Conservation (phyloP, 768 basidiomycete species). For the Flagelloscypha sp. region DNA sequence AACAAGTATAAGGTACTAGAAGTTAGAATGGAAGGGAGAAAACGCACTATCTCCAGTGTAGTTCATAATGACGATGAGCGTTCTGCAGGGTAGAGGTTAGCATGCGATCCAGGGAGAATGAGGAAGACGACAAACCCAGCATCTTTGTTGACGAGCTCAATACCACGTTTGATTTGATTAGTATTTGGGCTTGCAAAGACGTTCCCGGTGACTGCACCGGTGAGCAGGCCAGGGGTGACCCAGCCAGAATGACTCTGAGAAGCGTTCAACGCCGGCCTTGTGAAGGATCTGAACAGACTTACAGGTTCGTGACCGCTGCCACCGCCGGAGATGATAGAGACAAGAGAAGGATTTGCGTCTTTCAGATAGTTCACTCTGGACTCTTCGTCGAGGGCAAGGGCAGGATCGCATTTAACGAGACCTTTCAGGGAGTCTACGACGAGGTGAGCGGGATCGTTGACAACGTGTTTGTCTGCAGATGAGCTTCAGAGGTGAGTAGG, state of each 20-base stretch:
- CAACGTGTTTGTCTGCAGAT: conserved; percentile 67
- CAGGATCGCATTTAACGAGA: conserved; percentile 61
- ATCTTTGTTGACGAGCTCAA: conserved; percentile 67
- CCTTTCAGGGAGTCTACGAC: conserved; percentile 76
- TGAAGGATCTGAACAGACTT: conserved; percentile 5
- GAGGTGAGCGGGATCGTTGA: conserved; percentile 61
- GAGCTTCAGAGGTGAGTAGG: too few species aligned
- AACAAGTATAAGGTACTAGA: too few species aligned
- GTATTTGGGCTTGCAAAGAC: conserved; percentile 89
- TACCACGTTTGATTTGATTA: conserved; percentile 71
- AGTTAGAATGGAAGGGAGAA: too few species aligned
- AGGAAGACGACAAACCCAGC: conserved; percentile 43
- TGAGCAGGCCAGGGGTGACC: conserved; percentile 1
- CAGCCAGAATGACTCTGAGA: not conserved
- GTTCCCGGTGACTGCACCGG: conserved; percentile 78
- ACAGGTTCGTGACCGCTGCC: conserved; percentile 90
- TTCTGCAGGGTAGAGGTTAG: conserved; percentile 35
- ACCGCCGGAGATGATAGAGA: conserved; percentile 75
- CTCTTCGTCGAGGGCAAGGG: conserved; percentile 56
- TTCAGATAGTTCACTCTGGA: conserved; percentile 54
- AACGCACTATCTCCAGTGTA: conserved; percentile 91
- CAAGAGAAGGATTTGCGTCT: conserved; percentile 51
- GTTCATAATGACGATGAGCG: conserved; percentile 79
- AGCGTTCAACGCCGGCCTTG: not conserved
- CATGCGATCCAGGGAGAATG: not conserved